phyloP scores from a whole-genome alignment of 2,329 filamentous ascomycete species.

The Paraphaeosphaeria sporulosa region DNA sequence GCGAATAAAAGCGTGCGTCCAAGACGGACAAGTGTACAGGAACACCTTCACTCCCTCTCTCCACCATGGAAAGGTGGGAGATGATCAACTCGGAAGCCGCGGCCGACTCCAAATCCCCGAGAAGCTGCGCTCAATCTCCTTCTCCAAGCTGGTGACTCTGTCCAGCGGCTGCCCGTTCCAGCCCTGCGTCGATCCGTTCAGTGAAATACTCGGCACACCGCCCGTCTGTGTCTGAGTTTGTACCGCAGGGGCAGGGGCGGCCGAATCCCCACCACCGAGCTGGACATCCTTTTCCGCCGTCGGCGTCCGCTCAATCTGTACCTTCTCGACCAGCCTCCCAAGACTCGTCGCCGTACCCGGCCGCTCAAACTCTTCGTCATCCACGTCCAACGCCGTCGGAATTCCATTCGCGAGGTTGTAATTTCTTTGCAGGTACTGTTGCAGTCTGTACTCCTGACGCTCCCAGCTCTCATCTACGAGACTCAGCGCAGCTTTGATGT shows the following conservation, averaged over 20 bases:
- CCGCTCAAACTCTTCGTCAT: constrained; percentile 56
- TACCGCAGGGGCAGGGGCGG: too few species aligned
- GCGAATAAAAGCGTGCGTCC: too few species aligned
- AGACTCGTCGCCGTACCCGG: constrained; percentile 51
- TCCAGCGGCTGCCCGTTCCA: not conserved
- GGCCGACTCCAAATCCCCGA: constrained; percentile 18
- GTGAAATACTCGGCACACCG: constrained; percentile 16
- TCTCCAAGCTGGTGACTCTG: constrained; percentile 31
- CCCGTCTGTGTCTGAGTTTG: not conserved
- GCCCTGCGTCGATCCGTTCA: not conserved
- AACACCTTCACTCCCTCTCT: too few species aligned
- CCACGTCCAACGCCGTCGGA: constrained; percentile 52
- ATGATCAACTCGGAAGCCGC: constrained; percentile 12
- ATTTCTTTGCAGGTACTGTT: constrained; percentile 58
- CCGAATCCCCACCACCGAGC: constrained; percentile 27
- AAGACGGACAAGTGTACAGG: too few species aligned
- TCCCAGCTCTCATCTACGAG: constrained; percentile 60
- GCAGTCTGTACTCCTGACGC: constrained; percentile 56
- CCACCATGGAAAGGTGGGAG: not conserved
- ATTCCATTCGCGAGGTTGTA: constrained; percentile 55
- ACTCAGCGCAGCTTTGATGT: constrained; percentile 58
- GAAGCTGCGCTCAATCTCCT: constrained; percentile 43
- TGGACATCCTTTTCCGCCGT: constrained; percentile 49
- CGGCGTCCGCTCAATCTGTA: constrained; percentile 56
- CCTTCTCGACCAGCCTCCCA: constrained; percentile 53